Percentiles rank a stretch among this genome's conserved stretches.
Conservation (phyloP, 352 stramenopile genomes). For the Phytophthora pinifolia region DNA sequence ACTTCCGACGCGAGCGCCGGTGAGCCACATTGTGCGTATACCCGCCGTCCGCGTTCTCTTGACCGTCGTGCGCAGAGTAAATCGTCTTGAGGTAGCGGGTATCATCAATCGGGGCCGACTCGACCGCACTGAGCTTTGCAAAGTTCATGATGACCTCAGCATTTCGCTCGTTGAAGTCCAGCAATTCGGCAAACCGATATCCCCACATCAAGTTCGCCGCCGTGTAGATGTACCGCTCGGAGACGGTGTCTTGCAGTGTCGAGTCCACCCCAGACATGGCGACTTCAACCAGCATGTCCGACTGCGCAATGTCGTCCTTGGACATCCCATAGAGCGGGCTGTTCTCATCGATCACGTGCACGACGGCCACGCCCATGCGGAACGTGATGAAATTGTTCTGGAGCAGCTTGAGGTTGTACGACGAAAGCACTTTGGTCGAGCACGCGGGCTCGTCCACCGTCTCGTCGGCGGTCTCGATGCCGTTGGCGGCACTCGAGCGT, state of each 20-base stretch:
- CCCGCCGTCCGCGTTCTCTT: conserved; percentile 9
- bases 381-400: conserved; percentile 89
- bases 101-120: conserved; percentile 54
- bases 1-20: conserved; percentile 25
- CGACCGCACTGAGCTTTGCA: conserved; percentile 65
- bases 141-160: conserved; percentile 82
- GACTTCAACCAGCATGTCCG: conserved; percentile 79
- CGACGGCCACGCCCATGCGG: conserved; percentile 76
- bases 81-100: conserved; percentile 40
- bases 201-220: conserved; percentile 63
- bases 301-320: conserved; percentile 50
- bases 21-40: conserved; percentile 16
- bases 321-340: conserved; percentile 69
- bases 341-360: conserved; percentile 75
- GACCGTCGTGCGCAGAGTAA: conserved; percentile 9
- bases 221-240: conserved; percentile 79
- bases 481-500: conserved; percentile 10
- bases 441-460: conserved; percentile 22
- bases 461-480: conserved; percentile 14
- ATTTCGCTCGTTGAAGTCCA: conserved; percentile 71
- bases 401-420: conserved; percentile 77
- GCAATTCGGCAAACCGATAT: conserved; percentile 69
- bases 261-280: conserved; percentile 81
- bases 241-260: conserved; percentile 82
- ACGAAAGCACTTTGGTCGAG: conserved; percentile 54